These are phyloP conservation scores for Parastagonospora nodorum DNA, from an alignment of 2,329 filamentous ascomycete genomes.

Conservation along the genomic window DNA sequence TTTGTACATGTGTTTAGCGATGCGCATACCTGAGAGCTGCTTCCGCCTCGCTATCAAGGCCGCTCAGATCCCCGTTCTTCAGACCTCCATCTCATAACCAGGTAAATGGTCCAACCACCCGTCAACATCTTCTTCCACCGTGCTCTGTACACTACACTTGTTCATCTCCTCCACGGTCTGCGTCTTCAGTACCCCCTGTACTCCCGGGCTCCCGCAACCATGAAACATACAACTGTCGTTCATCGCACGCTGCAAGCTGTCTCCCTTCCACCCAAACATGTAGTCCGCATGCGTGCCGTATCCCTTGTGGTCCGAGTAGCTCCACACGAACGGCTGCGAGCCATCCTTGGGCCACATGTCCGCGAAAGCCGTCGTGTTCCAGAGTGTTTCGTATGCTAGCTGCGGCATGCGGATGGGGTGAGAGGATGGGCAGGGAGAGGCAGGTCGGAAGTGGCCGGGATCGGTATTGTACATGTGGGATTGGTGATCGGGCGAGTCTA, in stretches of 20 bases:
- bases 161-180: conserved; percentile 26
- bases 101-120: conserved; percentile 21
- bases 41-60: no score
- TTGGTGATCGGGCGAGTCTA: conserved; percentile 61
- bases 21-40: no score
- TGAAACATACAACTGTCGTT: conserved; percentile 32
- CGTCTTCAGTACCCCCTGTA: conserved; percentile 21
- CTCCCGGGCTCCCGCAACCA: conserved; percentile 20
- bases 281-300: conserved; percentile 34
- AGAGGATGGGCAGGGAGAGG: conserved; percentile 29
- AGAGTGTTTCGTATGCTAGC: conserved; percentile 38
- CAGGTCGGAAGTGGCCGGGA: conserved; percentile 24
- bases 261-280: conserved; percentile 33
- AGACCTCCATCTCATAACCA: conserved; percentile 4
- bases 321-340: conserved; percentile 4
- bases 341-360: conserved; percentile 35
- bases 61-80: not conserved
- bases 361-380: conserved; percentile 33
- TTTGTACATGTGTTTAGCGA: no score
- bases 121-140: conserved; percentile 21
- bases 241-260: conserved; percentile 29
- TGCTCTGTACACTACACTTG: conserved; percentile 16
- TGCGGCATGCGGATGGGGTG: conserved; percentile 40
- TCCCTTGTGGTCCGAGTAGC: conserved; percentile 22
- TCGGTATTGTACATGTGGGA: conserved; percentile 48